These are phyloP conservation scores for Hsuehochloa calcarea DNA, from an alignment of 176 grass and related monocot species.

Conservation along the genomic window DNA sequence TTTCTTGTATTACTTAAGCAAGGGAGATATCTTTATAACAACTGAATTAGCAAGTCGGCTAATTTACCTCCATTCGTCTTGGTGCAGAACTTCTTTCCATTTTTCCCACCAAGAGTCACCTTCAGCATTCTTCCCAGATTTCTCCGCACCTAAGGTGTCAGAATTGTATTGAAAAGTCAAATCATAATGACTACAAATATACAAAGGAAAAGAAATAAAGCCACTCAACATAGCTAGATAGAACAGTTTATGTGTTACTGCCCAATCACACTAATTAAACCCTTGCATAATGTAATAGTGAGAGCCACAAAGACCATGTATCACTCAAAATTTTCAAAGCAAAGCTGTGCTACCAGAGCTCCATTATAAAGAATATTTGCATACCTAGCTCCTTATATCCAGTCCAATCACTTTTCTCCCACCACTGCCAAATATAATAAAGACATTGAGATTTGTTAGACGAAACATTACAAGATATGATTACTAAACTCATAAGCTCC, in stretches of 20 bases:
- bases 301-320: not conserved
- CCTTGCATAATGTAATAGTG: not conserved
- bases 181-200: not conserved
- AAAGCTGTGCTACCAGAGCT: not conserved
- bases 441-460: constrained; percentile 11
- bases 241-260: not conserved
- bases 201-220: not conserved
- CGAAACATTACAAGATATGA: not conserved
- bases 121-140: constrained; percentile 85
- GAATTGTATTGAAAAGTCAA: constrained; percentile 6
- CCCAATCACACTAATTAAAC: not conserved
- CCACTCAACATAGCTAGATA: not conserved
- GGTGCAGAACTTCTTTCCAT: constrained; percentile 99
- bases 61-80: constrained; percentile 96
- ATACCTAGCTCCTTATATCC: constrained; percentile 97
- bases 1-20: not conserved
- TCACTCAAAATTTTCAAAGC: not conserved
- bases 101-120: constrained; percentile 95
- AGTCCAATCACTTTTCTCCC: constrained; percentile 99
- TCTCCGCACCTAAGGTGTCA: constrained; percentile 65
- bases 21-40: not conserved
- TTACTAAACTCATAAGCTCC: not conserved
- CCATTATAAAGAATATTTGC: constrained; percentile 28
- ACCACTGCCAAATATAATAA: constrained; percentile 78
- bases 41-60: not conserved